A percentile compares a stretch with the other conserved stretches of the same genome.
Conservation (phyloP, 2,329 filamentous ascomycete species). For the Paecilomyces fulvus region DNA sequence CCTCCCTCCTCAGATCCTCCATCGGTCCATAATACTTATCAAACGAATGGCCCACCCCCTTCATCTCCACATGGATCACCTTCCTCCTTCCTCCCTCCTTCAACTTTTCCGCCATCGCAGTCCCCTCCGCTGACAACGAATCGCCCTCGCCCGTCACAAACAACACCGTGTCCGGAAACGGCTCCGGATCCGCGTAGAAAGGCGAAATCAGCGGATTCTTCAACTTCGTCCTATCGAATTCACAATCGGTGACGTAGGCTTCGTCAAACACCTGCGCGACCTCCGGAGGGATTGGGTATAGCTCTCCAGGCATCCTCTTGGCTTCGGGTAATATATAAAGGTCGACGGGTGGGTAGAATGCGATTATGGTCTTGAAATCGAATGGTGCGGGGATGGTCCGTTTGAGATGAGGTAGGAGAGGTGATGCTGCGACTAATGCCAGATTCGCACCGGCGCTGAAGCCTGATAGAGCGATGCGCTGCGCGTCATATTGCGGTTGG, state of each 20-base stretch:
- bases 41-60: conserved; percentile 28
- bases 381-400: conserved; percentile 2
- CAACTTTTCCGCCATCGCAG: conserved; percentile 16
- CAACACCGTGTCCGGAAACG: conserved; percentile 18
- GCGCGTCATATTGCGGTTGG: conserved; percentile 24
- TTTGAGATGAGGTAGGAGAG: not conserved
- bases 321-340: conserved; percentile 7
- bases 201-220: conserved; percentile 17
- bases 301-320: conserved; percentile 7
- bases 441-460: conserved; percentile 42
- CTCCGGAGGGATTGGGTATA: conserved; percentile 13
- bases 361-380: conserved; percentile 15
- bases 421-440: conserved; percentile 21
- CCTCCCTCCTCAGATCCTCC: conserved; percentile 11
- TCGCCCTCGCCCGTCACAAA: conserved; percentile 18
- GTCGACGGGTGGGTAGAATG: conserved; percentile 24
- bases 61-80: conserved; percentile 23
- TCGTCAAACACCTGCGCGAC: conserved; percentile 15
- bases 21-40: conserved; percentile 19
- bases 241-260: conserved; percentile 20
- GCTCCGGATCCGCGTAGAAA: conserved; percentile 15
- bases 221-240: conserved; percentile 5
- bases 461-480: conserved; percentile 34
- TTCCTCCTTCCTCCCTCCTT: conserved; percentile 8
- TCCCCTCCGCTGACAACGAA: conserved; percentile 16